phyloP scores from a whole-genome alignment of 371 early-diverging fungal genomes.

The Nematocida displodere region DNA sequence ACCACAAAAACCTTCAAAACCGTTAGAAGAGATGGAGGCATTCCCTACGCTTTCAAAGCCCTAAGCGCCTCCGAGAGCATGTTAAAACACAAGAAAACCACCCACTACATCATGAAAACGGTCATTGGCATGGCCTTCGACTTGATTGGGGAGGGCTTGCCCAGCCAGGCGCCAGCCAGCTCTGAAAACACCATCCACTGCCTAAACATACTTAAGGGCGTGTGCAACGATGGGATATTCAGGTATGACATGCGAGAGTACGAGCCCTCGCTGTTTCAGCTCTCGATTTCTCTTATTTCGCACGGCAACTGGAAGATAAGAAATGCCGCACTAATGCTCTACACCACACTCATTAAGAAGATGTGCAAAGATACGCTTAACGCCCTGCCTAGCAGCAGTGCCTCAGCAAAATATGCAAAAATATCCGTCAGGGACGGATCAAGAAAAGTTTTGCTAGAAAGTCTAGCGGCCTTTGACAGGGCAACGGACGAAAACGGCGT shows the following conservation, averaged over 20 bases:
- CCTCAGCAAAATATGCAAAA: slow-evolving; percentile 8
- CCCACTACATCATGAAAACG: slow-evolving; percentile 21
- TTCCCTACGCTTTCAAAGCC: slow-evolving; percentile 46
- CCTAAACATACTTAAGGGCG: slow-evolving; percentile 32
- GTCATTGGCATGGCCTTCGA: not conserved
- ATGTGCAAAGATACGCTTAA: slow-evolving; percentile 50
- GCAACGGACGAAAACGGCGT: not conserved
- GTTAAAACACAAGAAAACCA: slow-evolving; percentile 8
- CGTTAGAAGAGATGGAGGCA: slow-evolving; percentile 44
- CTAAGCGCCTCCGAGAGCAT: slow-evolving; percentile 20
- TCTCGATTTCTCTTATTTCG: slow-evolving; percentile 12
- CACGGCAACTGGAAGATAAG: slow-evolving; percentile 43
- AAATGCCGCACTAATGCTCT: slow-evolving; percentile 46
- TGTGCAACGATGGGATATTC: slow-evolving; percentile 27
- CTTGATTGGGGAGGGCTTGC: not conserved
- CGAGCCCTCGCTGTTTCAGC: slow-evolving; percentile 40
- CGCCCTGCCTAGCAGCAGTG: not conserved
- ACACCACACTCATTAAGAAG: slow-evolving; percentile 41
- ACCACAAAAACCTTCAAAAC: slow-evolving; percentile 25
- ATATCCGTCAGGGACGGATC: slow-evolving; percentile 1
- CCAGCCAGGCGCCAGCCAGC: not conserved
- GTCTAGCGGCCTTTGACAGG: not conserved
- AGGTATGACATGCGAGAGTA: slow-evolving; percentile 22
- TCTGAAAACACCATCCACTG: slow-evolving; percentile 22
- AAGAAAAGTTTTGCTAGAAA: slow-evolving; percentile 7